Evolutionary conservation across 768 basidiomycete genomes (phyloP).

Genomic region (Cyclocybe cylindracea): DNA sequence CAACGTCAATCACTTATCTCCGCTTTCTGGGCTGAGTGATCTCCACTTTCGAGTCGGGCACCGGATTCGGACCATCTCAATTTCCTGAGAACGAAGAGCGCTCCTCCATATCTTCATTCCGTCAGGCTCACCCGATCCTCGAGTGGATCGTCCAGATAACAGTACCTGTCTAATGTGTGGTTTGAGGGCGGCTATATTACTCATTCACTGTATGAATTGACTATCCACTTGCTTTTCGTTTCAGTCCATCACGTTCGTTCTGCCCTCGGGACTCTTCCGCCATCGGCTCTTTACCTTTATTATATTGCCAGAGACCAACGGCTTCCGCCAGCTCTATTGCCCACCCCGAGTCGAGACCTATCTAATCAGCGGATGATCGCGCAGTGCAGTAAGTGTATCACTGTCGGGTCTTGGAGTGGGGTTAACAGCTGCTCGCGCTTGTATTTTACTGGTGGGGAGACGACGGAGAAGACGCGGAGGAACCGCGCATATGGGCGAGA

Average conservation of each 20-base stretch:
- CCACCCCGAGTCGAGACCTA: constrained; percentile 11
- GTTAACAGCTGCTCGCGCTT: constrained; percentile 23
- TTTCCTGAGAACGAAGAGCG: constrained; percentile 35
- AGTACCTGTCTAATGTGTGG: background rate
- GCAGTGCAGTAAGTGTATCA: constrained; percentile 34
- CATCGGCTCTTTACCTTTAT: constrained; percentile 33
- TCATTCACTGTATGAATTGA: background rate
- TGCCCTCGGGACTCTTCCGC: constrained; percentile 30
- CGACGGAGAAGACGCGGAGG: no score
- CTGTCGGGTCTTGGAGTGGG: constrained; percentile 35
- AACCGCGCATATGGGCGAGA: no score
- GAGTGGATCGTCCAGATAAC: no score
- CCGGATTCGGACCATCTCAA: constrained; percentile 37
- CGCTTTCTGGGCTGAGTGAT: constrained; percentile 33
- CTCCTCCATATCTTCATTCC: no score
- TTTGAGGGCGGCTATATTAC: constrained; percentile 1
- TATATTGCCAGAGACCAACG: constrained; percentile 9
- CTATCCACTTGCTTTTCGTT: background rate
- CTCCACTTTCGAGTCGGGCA: constrained; percentile 40
- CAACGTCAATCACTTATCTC: constrained; percentile 55
- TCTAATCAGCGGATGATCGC: constrained; percentile 24
- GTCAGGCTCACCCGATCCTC: no score
- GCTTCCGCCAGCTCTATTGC: constrained; percentile 11
- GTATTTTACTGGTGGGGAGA: constrained; percentile 27
- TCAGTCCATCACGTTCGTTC: constrained; percentile 13